Percentiles rank a stretch among this genome's conserved stretches.
phyloP scores from a whole-genome alignment of 2,329 filamentous ascomycete species.

The Colletotrichum cuscutae region DNA sequence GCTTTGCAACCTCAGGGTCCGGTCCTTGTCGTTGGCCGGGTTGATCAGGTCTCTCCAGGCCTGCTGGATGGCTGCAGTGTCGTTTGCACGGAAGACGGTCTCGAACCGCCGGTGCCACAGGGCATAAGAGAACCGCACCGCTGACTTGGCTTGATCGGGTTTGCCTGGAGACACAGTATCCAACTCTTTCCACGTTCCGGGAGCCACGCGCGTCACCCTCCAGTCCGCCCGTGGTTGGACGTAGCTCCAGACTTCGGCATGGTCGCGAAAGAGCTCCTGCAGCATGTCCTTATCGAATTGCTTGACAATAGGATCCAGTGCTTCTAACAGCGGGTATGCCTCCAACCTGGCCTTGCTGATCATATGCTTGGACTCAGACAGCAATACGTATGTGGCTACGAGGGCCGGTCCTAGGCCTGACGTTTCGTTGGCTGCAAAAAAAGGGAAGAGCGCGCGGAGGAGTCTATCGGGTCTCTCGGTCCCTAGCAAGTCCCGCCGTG shows the following conservation, averaged over 20 bases:
- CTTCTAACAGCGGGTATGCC: slow-evolving; percentile 13
- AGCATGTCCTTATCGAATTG: slow-evolving; percentile 26
- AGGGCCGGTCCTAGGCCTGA: slow-evolving; percentile 18
- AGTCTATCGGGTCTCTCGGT: slow-evolving; percentile 18
- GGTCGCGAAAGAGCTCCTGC: slow-evolving; percentile 10
- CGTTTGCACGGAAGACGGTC: slow-evolving; percentile 19
- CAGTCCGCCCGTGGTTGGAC: slow-evolving; percentile 28
- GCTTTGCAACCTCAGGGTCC: slow-evolving; percentile 43
- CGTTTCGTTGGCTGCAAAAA: not conserved
- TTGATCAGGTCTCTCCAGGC: slow-evolving; percentile 46
- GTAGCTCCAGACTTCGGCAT: slow-evolving; percentile 23
- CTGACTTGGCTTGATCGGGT: not conserved
- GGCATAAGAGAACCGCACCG: slow-evolving; percentile 22
- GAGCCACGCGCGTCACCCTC: slow-evolving; percentile 20
- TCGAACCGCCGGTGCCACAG: slow-evolving; percentile 32
- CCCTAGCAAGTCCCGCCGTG: slow-evolving; percentile 40
- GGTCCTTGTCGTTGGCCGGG: slow-evolving; percentile 38
- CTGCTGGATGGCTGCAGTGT: slow-evolving; percentile 5
- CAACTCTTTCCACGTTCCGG: slow-evolving; percentile 10
- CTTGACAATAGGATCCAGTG: slow-evolving; percentile 26
- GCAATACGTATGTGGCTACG: slow-evolving; percentile 29
- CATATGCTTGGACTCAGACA: slow-evolving; percentile 19
- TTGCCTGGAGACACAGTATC: not conserved
- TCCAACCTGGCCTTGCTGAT: not conserved
- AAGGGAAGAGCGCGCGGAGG: slow-evolving; percentile 7